Base-by-base conservation (phyloP, 192 early-diverging fungal genomes). In the Cladochytrium replicatum region DNA sequence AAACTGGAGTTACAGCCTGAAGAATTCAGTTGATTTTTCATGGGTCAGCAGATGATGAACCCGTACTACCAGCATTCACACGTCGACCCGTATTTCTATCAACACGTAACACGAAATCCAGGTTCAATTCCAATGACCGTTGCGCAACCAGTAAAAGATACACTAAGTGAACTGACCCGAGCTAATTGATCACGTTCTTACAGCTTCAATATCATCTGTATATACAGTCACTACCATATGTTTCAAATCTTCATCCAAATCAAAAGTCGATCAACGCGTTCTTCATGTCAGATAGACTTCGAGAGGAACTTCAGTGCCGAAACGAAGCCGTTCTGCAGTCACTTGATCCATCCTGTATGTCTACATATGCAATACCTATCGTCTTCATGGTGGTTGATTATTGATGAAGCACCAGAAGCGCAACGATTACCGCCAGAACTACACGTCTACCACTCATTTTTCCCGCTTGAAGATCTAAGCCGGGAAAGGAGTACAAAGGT, bases 361-460 rank as follows among this genome's bases (percentile, higher is more conserved):
- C 29, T 41, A 2, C 28, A 63, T 31, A 7, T 15, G 38, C 24
- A 25, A 15, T 17, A 23, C 17, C 27, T 2, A 32, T 11, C 7
- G 15, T 41, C 26, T 51, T 29, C 24, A 25, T 30, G n/a, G 2
- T 13, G 30, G 11, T 32, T 6, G 42, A 24, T 6, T 55, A 9
- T 37, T 7, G 27, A 51, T 19, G 25, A 29, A 57, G 69, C 66
- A 13, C 71, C 75, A 27, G 76, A 75, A 6, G 60, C 44, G 8
- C 54, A 51, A 41, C 41, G 32, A 9, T 34, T 71, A 23, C 75
- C 70, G 21, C 8, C 51, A 3, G 87, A 91, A 55, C 59, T 96
- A 13, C 86, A 96, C 71, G 80, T 81, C 41, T 98, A 98, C 66
- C 87, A 96, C 61, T 82, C 86, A 19, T 61, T 90, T 2, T 37